A percentile compares a stretch with the other conserved stretches of the same genome.
Evolutionary conservation across 352 stramenopile species (phyloP).

Genomic region (Phytophthora podocarpi): DNA sequence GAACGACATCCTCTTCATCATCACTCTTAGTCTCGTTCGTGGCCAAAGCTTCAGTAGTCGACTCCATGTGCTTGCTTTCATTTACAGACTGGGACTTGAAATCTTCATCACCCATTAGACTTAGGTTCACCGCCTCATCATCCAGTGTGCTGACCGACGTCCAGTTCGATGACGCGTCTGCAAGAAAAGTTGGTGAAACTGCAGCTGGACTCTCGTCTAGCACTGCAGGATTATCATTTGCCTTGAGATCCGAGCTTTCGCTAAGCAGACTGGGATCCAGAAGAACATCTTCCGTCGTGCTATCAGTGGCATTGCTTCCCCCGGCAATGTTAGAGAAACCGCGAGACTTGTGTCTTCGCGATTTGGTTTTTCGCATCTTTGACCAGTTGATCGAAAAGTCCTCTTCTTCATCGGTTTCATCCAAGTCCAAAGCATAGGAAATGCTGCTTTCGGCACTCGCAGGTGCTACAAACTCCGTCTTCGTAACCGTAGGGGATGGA

Average conservation of each 20-base stretch:
- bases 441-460: not conserved
- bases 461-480: not conserved
- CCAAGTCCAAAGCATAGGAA: not conserved
- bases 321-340: not conserved
- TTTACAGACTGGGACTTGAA: not conserved
- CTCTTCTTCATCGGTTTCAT: constrained; percentile 39
- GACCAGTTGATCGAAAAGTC: constrained; percentile 50
- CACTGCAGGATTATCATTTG: not conserved
- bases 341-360: constrained; percentile 21
- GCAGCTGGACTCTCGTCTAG: not conserved
- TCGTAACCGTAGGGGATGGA: not conserved
- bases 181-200: constrained; percentile 10
- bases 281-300: not conserved
- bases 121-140: constrained; percentile 10
- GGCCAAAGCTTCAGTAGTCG: not conserved
- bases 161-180: constrained; percentile 30
- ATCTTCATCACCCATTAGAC: constrained; percentile 10
- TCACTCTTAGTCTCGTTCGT: not conserved
- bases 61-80: not conserved
- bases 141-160: constrained; percentile 22
- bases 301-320: constrained; percentile 2
- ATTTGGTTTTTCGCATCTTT: constrained; percentile 45
- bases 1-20: not conserved
- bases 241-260: not conserved
- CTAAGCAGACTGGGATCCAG: constrained; percentile 3